Evolutionary conservation across 2,329 filamentous ascomycete genomes (phyloP), one percentile per base, ranked within the genome.

Genomic region (Dactylellina cionopaga): DNA sequence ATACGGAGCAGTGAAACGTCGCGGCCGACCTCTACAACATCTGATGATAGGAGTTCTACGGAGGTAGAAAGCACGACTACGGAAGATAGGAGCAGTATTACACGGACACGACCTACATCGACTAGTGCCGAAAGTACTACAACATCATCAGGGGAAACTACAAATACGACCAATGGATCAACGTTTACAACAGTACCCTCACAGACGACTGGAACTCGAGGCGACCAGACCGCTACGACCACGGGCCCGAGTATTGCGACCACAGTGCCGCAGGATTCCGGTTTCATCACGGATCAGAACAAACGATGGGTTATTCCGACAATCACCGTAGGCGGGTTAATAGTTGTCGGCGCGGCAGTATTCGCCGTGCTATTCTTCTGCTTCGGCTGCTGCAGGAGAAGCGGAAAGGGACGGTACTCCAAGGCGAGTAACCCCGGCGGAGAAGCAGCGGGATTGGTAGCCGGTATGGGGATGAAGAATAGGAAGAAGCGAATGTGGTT

Each of bases 221-320:
- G 22, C 33, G 55, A 47, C 19, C 47, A 39, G n/a, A n/a, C 29
- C 2, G n/a, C 56, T 10, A 24, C 56, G 10, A 49, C 59, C 5
- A 27, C 52, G 6, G 37, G 24, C 9, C 59, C 68, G 11, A 56
- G 27, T 19, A 22, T 72, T 31, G 35, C 52, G 3, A 59, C 33
- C 11, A 24, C 22, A 13, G 13, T 17, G 17, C 44, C 37, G n/a
- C 51, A 64, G n/a, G 68, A 65, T 43, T 37, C 52, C n/a, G 54
- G 59, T 9, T 72, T 59, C 27, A 65, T 72, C 52, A 72, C 59
- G 3, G 59, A 39, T 0, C 35, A 72, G 29, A 72, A 72, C 17
- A 59, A 54, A 25, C 65, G 31, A 60, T 72, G 68, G 68, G 68
- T 72, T 10, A 72, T 72, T 10, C 68, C 68, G 6, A 65, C 59